These are phyloP conservation scores for Candida mesenterica DNA, from an alignment of 1,139 yeast genomes.

Conservation along the genomic window DNA sequence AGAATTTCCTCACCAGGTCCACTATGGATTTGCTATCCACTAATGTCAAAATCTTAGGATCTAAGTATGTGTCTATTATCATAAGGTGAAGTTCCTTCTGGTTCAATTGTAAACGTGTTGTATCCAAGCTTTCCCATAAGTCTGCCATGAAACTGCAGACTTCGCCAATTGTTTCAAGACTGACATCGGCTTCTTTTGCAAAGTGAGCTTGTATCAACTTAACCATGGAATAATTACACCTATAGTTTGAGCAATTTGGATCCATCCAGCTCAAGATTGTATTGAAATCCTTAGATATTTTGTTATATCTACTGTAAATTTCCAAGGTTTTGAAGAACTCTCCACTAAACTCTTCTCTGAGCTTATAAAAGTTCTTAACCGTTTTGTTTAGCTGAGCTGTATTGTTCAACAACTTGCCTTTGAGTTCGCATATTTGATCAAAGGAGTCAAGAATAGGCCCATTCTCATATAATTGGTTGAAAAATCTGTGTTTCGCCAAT, in stretches of 20 bases:
- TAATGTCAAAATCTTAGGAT: constrained; percentile 19
- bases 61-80: constrained; percentile 48
- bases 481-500: constrained; percentile 32
- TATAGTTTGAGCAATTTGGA: constrained; percentile 24
- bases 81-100: constrained; percentile 62
- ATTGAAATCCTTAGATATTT: constrained; percentile 6
- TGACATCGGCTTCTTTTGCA: constrained; percentile 12
- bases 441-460: constrained; percentile 7
- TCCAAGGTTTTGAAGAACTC: constrained; percentile 26
- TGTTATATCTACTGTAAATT: constrained; percentile 5
- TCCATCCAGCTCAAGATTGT: constrained; percentile 16
- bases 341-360: constrained; percentile 39
- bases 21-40: constrained; percentile 23
- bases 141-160: constrained; percentile 33
- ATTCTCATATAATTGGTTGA: constrained; percentile 23
- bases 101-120: constrained; percentile 61
- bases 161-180: constrained; percentile 4
- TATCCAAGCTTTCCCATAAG: constrained; percentile 60
- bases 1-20: constrained; percentile 33
- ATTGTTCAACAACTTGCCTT: constrained; percentile 21
- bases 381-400: constrained; percentile 22
- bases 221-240: constrained; percentile 27
- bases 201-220: constrained; percentile 12
- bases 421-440: constrained; percentile 16
- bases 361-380: constrained; percentile 41